These are phyloP conservation scores for Saturnispora besseyi DNA, from an alignment of 805 yeast species.

Conservation along the genomic window DNA sequence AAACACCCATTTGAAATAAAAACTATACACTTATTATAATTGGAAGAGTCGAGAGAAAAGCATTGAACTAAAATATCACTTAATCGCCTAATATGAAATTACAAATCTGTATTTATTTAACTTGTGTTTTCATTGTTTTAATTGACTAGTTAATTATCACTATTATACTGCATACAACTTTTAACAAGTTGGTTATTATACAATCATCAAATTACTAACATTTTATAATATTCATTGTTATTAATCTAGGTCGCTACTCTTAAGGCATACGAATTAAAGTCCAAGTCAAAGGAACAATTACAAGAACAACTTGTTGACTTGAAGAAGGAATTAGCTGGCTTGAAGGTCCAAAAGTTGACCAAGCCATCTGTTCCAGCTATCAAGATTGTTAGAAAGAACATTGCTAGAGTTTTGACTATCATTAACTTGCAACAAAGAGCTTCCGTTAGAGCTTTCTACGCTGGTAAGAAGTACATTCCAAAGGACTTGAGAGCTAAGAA, in stretches of 20 bases:
- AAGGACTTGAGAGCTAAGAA: slow-evolving; percentile 98
- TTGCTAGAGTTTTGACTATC: slow-evolving; percentile 96
- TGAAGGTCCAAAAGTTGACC: slow-evolving; percentile 92
- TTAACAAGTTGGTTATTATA: no score
- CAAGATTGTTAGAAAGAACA: slow-evolving; percentile 95
- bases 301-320: slow-evolving; percentile 89
- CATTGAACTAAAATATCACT: no score
- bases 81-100: no score
- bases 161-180: no score
- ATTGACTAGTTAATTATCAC: no score
- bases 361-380: slow-evolving; percentile 92
- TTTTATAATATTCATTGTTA: neutral
- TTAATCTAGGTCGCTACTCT: slow-evolving; percentile 57
- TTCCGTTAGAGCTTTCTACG: slow-evolving; percentile 89
- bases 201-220: neutral
- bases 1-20: no score
- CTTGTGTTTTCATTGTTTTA: no score
- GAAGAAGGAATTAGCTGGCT: slow-evolving; percentile 92
- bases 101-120: no score
- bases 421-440: slow-evolving; percentile 96
- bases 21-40: no score
- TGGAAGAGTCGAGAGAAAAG: no score
- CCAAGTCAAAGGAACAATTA: slow-evolving; percentile 95
- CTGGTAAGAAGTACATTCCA: slow-evolving; percentile 92
- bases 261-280: slow-evolving; percentile 93